Percentiles rank a stretch among this genome's conserved stretches.
These are phyloP conservation scores for Exophiala mesophila DNA, from an alignment of 2,329 filamentous ascomycete species.

Conservation along the genomic window DNA sequence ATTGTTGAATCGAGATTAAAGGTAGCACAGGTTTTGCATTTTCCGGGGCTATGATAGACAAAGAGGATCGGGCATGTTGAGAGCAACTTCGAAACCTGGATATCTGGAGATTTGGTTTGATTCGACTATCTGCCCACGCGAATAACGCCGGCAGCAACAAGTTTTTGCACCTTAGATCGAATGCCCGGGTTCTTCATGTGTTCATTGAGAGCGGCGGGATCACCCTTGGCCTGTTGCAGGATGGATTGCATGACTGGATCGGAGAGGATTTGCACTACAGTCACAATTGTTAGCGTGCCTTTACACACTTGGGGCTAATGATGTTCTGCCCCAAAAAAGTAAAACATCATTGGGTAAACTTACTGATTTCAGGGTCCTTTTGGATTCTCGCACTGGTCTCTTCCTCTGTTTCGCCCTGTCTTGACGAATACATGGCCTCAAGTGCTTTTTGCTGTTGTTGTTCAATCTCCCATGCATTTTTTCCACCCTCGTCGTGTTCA, in stretches of 20 bases:
- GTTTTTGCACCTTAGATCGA: conserved; percentile 84
- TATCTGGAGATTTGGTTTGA: no score
- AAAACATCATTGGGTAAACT: conserved; percentile 14
- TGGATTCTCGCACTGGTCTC: conserved; percentile 88
- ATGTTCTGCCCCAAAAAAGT: conserved; percentile 1
- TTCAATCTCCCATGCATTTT: conserved; percentile 87
- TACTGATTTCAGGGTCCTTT: conserved; percentile 82
- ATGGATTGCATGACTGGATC: conserved; percentile 98
- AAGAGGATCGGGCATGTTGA: no score
- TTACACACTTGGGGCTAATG: no score
- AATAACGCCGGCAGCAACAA: conserved; percentile 89
- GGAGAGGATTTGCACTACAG: conserved; percentile 53
- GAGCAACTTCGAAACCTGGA: no score
- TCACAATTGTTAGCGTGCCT: no score
- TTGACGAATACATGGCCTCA: conserved; percentile 79
- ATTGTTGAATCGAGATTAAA: no score
- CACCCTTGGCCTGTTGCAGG: conserved; percentile 89
- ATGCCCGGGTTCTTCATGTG: conserved; percentile 94
- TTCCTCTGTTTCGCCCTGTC: conserved; percentile 92
- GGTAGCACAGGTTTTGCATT: no score
- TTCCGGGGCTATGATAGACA: no score
- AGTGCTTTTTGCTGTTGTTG: conserved; percentile 91
- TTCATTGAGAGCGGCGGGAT: conserved; percentile 87
- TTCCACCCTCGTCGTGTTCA: conserved; percentile 69
- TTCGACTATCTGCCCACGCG: conserved; percentile 66